Percentiles rank a stretch among this genome's conserved stretches.
phyloP scores from a whole-genome alignment of 208 protist genomes.

The Wallacemonas sp. region DNA sequence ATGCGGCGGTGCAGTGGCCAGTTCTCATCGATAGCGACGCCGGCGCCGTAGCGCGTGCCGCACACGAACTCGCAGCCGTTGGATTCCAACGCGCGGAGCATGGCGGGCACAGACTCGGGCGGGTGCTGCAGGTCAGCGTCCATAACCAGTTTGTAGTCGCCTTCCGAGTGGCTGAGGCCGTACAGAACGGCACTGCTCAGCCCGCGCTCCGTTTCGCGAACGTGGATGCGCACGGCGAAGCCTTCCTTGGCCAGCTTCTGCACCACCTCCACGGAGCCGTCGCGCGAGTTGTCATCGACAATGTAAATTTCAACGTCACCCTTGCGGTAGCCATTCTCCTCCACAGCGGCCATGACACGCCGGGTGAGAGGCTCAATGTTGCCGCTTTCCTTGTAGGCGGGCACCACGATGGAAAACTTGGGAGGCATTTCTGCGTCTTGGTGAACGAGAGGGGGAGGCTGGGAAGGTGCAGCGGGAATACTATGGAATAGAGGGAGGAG shows the following conservation, averaged over 20 bases:
- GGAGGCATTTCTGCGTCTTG: slow-evolving; percentile 26
- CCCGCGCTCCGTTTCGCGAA: slow-evolving; percentile 81
- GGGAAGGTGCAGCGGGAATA: too few species aligned
- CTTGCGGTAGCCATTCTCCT: slow-evolving; percentile 36
- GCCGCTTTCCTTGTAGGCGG: slow-evolving; percentile 85
- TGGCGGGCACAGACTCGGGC: slow-evolving; percentile 74
- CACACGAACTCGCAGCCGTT: slow-evolving; percentile 83
- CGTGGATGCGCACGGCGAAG: slow-evolving; percentile 74
- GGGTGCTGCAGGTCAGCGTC: slow-evolving; percentile 94
- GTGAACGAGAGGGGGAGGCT: background rate
- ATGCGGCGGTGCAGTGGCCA: slow-evolving; percentile 89
- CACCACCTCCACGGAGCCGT: slow-evolving; percentile 86
- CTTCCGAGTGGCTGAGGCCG: slow-evolving; percentile 61
- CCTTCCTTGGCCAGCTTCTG: slow-evolving; percentile 55
- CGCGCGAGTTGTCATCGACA: slow-evolving; percentile 90
- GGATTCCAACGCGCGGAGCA: slow-evolving; percentile 65
- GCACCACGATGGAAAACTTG: slow-evolving; percentile 82
- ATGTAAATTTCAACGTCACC: slow-evolving; percentile 76
- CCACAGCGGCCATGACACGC: slow-evolving; percentile 73
- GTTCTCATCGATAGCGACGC: slow-evolving; percentile 76
- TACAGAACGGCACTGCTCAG: slow-evolving; percentile 90
- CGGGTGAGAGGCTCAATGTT: slow-evolving; percentile 77
- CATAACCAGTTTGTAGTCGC: slow-evolving; percentile 85
- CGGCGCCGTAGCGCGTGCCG: slow-evolving; percentile 84
- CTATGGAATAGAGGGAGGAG: too few species aligned